Base-by-base conservation (phyloP, 352 stramenopile genomes). In the Blastocystis sp. region DNA sequence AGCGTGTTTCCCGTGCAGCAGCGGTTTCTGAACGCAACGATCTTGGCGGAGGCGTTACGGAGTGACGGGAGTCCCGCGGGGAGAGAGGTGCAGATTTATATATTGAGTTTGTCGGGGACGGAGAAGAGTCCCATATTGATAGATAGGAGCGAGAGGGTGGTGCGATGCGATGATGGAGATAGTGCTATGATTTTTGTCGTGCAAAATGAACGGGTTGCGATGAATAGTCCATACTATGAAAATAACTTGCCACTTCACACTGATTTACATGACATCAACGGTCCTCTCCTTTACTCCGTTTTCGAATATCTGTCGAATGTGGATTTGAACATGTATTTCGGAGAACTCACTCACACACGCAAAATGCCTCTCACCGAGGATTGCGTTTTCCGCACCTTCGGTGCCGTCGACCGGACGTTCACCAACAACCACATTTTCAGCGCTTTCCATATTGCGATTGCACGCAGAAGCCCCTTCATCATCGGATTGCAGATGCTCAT, bases 21-120 rank as follows among this genome's bases (percentile, higher is more conserved):
- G 38, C n/a, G 21, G 6, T 81, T 44, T 61, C 34, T 81, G 44
- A 81, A 81, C 40, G 36, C 69, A 3, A 49, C 69, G 16, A 27
- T 64, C 21, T 44, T 81, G 16, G 61, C 63, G 34, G 29, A 64
- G 18, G 44, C 42, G 11, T 29, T 81, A 11, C 32, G 46, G 27
- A 64, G 69, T 61, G 32, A 11, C 21, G n/a, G 29, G 11, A 36
- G 42, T 61, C 21, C 49, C 34, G 16, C 69, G 9, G 42, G 69
- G 8, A 48, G 40, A 21, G 69, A 81, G 34, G 38, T 81, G 1
- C 69, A 81, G 69, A 81, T 81, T n/a, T 81, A 81, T 42, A 81
- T 81, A 1, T 61, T 81, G 3, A 63, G 69, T 61, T 63, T 81
- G 69, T 63, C 69, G 6, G 69, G 56, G n/a, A 24, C 69, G 24